phyloP scores from a whole-genome alignment of 2,329 filamentous ascomycete genomes.

The Pseudogymnoascus sp. region DNA sequence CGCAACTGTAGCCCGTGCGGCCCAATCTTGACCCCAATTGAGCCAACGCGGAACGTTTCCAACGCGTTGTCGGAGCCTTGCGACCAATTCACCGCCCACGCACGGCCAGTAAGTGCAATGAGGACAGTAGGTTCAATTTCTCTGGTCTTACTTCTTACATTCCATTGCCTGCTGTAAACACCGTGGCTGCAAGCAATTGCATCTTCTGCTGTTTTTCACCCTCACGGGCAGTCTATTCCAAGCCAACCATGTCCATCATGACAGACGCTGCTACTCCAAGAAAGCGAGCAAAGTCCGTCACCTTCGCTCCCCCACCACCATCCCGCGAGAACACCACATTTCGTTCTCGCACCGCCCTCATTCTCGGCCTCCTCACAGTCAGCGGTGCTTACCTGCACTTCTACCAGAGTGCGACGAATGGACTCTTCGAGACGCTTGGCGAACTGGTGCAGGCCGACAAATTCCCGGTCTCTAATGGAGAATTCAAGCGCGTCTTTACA shows the following conservation, averaged over 20 bases:
- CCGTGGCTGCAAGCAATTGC: background rate
- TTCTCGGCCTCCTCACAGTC: background rate
- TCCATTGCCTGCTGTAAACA: background rate
- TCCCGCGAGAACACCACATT: constrained; percentile 3
- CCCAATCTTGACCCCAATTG: background rate
- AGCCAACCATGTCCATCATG: background rate
- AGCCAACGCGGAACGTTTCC: background rate
- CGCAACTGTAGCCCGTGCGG: background rate
- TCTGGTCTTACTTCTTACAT: background rate
- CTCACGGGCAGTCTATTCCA: background rate
- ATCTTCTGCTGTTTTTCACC: background rate
- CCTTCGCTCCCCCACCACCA: background rate
- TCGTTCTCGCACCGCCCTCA: background rate
- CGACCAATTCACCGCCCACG: background rate
- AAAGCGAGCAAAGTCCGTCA: constrained; percentile 1
- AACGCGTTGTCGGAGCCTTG: background rate
- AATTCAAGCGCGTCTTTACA: constrained; percentile 11
- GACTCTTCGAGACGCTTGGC: background rate
- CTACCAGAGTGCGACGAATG: background rate
- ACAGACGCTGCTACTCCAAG: background rate
- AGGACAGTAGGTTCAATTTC: constrained; percentile 4
- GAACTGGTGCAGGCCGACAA: background rate
- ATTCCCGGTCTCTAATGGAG: background rate
- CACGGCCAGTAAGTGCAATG: background rate
- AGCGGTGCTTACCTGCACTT: background rate